These are phyloP conservation scores for Skeletonema marinoi DNA, from an alignment of 108 stramenopile species.

Conservation along the genomic window DNA sequence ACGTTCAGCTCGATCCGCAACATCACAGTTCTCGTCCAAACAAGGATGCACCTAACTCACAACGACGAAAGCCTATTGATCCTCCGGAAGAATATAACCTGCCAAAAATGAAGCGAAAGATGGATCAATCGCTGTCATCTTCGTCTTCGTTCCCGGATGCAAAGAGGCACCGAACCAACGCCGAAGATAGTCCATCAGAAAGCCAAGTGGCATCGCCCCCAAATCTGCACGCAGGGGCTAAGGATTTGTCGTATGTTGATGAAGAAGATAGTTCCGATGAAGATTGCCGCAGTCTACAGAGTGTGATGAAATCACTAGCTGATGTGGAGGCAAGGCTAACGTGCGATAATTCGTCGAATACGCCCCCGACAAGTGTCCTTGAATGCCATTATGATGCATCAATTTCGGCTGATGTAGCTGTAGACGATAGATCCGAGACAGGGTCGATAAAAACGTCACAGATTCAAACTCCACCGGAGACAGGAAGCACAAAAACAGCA, in stretches of 20 bases:
- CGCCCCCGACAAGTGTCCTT: background rate
- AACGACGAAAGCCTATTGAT: constrained; percentile 10
- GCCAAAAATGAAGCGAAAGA: background rate
- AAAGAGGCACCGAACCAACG: constrained; percentile 4
- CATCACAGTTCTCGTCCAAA: no score
- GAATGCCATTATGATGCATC: background rate
- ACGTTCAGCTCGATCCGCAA: background rate
- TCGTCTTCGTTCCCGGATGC: background rate
- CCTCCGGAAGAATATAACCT: constrained; percentile 28
- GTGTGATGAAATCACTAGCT: constrained; percentile 1
- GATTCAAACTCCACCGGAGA: background rate
- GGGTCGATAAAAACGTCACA: background rate
- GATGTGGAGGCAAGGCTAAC: background rate
- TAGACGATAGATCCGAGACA: background rate
- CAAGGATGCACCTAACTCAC: background rate
- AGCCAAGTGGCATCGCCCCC: background rate
- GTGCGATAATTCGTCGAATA: background rate
- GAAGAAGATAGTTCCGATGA: background rate
- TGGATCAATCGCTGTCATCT: background rate
- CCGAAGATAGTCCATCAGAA: background rate
- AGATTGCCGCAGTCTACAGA: background rate
- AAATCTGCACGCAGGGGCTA: background rate
- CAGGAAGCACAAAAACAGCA: background rate
- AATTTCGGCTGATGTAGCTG: background rate
- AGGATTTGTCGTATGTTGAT: background rate